Conservation (phyloP, 2,329 filamentous ascomycete species). For the Ophiostoma sp. region DNA sequence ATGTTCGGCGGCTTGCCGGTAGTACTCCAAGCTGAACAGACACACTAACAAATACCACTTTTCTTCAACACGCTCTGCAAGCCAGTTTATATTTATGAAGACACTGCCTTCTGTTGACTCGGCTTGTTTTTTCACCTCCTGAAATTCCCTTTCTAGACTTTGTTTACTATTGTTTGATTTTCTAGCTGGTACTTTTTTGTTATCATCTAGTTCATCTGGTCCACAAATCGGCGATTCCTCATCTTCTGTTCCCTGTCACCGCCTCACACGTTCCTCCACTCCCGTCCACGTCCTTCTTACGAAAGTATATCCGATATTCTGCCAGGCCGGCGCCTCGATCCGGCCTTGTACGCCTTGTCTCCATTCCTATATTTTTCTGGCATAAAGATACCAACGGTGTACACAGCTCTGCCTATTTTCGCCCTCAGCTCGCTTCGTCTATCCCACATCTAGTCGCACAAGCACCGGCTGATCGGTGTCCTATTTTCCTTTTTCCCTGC, state of each 20-base stretch:
- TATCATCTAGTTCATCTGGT: not conserved
- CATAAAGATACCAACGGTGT: not conserved
- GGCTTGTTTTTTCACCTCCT: not conserved
- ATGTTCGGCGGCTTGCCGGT: conserved; percentile 2
- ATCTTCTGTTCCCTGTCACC: not conserved
- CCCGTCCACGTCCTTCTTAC: not conserved
- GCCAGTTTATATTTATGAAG: conserved; percentile 12
- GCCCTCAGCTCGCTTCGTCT: not conserved
- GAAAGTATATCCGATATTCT: conserved; percentile 13
- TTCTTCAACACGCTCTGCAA: not conserved
- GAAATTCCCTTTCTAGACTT: not conserved
- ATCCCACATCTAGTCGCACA: not conserved
- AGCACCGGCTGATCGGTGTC: not conserved
- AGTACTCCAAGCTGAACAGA: not conserved
- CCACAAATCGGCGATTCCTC: not conserved
- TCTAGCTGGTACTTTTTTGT: not conserved
- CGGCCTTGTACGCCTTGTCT: not conserved
- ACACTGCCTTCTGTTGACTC: not conserved
- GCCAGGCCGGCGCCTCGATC: not conserved
- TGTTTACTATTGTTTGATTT: not conserved
- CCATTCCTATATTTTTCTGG: not conserved
- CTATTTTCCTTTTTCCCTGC: not conserved
- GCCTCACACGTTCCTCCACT: not conserved
- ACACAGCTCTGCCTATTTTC: conserved; percentile 21
- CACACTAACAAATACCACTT: not conserved